Conservation (phyloP, 2,329 filamentous ascomycete genomes). For the Ophiostoma himal-ulmi region DNA sequence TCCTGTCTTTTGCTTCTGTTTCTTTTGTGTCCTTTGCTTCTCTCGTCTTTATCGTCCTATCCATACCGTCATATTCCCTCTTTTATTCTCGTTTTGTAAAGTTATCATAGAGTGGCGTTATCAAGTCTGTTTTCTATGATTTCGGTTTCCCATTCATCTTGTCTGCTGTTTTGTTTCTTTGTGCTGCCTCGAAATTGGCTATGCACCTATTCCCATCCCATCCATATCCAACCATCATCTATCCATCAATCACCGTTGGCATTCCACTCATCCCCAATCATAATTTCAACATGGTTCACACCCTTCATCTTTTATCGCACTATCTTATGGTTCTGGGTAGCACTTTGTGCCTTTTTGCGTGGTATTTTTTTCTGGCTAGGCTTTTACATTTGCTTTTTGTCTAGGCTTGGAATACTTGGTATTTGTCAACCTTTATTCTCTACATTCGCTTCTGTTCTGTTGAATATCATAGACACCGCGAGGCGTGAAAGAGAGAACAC, state of each 20-base stretch:
- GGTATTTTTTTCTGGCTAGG: neutral
- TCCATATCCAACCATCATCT: neutral
- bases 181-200: neutral
- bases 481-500: neutral
- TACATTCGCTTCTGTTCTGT: neutral
- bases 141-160: neutral
- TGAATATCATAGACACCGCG: conserved; percentile 1
- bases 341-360: neutral
- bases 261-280: neutral
- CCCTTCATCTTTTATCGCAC: neutral
- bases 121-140: neutral
- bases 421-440: neutral
- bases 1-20: neutral
- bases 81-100: neutral
- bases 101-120: conserved; percentile 13
- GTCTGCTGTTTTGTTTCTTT: neutral
- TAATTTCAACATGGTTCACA: neutral
- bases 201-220: neutral
- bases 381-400: neutral
- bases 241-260: neutral
- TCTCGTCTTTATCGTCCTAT: neutral
- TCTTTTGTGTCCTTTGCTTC: neutral
- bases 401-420: neutral
- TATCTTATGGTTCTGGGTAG: neutral
- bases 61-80: neutral